Evolutionary conservation across 116 monocot genomes (phyloP), one percentile per base, ranked within the genome.

Genomic region (Phalaenopsis hybrid): DNA sequence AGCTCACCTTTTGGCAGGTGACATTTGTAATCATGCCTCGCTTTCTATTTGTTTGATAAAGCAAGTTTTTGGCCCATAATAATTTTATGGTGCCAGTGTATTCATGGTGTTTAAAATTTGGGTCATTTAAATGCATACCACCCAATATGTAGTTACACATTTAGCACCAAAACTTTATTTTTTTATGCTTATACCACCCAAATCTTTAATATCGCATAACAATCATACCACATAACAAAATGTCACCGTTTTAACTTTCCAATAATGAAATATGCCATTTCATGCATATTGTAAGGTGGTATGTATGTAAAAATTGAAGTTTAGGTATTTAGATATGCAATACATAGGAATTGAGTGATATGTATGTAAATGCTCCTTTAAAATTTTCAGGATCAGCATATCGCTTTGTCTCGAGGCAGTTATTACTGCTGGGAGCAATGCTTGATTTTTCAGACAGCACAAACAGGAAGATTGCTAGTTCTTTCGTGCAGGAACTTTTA

Each of bases 381-480:
- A 34, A 44, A 77, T 73, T 86, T 89, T 63, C 89, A 96, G 98
- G 98, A 80, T 83, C 93, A 84, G 89, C 92, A 80, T 89, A 92
- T 73, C 90, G 85, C 17, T 98, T 98, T 78, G 83, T 84, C 61
- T 84, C 95, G 8, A 83, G 98, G 33, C 98, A 98, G 83, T 86
- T 98, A 25, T 83, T 98, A 65, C 79, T 98, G 68, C 89, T 98
- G 33, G 98, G 98, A 69, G 83, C 87, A 48, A 81, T 90, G 87
- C 92, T 98, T n/a, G 98, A 98, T 51, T 98, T 93, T 57, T 98
- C 98, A 70, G 98, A 98, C 83, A 81, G 76, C 6, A 86, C 87
- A 37, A 95, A 93, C 79, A 89, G 90, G 87, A 94, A 92, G 72
- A 78, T 88, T 79, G 98, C 95, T 44, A 81, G 93, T 82, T 74